phyloP scores from a whole-genome alignment of 2,329 filamentous ascomycete genomes.

The Xylariaceae sp. region DNA sequence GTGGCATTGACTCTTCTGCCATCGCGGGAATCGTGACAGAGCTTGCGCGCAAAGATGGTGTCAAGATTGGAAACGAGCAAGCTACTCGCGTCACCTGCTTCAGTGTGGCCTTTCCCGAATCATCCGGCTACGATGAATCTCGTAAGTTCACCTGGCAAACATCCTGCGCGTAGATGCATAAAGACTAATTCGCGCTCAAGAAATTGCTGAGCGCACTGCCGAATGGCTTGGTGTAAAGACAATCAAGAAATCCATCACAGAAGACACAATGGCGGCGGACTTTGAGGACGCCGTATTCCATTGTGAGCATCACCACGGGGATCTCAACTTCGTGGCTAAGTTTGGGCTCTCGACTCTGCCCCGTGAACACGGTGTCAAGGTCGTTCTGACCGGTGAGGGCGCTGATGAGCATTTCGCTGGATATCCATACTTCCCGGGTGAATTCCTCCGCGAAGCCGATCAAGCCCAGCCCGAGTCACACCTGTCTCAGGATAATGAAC shows the following conservation, averaged over 20 bases:
- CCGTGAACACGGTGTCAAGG: conserved; percentile 45
- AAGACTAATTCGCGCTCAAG: background rate
- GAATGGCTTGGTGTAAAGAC: conserved; percentile 31
- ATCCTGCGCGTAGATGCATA: background rate
- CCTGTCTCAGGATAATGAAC: background rate
- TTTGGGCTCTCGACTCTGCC: conserved; percentile 45
- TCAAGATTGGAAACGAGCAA: conserved; percentile 40
- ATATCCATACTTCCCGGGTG: conserved; percentile 43
- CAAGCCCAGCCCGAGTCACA: background rate
- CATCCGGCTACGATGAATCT: conserved; percentile 46
- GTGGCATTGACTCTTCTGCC: conserved; percentile 54
- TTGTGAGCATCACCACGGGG: conserved; percentile 33
- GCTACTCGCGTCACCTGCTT: conserved; percentile 35
- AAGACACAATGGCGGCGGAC: conserved; percentile 26
- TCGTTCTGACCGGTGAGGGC: conserved; percentile 51
- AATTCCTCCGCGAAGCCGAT: conserved; percentile 45
- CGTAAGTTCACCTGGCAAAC: background rate
- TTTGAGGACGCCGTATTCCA: conserved; percentile 32
- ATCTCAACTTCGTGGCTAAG: conserved; percentile 51
- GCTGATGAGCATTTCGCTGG: conserved; percentile 53
- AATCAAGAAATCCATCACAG: conserved; percentile 25
- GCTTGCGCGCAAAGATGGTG: conserved; percentile 41
- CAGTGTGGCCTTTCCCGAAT: conserved; percentile 46
- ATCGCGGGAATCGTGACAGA: conserved; percentile 53
- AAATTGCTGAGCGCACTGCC: conserved; percentile 31